Conservation (phyloP, 2,329 filamentous ascomycete genomes). For the Gyromitra esculenta region DNA sequence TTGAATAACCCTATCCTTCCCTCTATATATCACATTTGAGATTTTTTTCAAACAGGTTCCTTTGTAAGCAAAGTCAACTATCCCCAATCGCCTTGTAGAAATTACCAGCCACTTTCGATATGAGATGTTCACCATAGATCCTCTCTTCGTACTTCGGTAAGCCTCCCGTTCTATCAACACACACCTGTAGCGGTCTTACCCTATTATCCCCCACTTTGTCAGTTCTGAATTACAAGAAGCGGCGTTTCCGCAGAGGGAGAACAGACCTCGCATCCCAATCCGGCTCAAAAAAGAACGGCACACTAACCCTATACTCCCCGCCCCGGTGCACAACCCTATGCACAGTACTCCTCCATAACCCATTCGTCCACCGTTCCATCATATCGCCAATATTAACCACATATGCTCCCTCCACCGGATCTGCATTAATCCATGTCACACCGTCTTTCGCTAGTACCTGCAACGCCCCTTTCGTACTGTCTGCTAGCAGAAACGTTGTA, state of each 20-base stretch:
- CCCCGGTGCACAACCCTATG: slow-evolving; percentile 64
- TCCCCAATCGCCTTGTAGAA: slow-evolving; percentile 58
- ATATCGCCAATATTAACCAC: slow-evolving; percentile 66
- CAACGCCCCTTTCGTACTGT: slow-evolving; percentile 62
- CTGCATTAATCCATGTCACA: slow-evolving; percentile 62
- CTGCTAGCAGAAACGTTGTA: slow-evolving; percentile 63
- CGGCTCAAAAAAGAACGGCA: slow-evolving; percentile 66
- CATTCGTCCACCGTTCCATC: slow-evolving; percentile 61
- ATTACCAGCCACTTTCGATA: slow-evolving; percentile 62
- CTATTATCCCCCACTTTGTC: slow-evolving; percentile 9
- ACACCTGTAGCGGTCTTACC: slow-evolving; percentile 61
- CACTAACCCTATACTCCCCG: slow-evolving; percentile 60
- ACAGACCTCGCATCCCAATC: slow-evolving; percentile 60
- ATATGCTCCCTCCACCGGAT: slow-evolving; percentile 63
- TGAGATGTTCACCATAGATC: slow-evolving; percentile 62
- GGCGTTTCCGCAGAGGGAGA: not conserved
- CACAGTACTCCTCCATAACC: slow-evolving; percentile 59
- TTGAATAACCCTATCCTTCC: not conserved
- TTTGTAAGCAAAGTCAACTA: not conserved
- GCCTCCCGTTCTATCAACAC: slow-evolving; percentile 60
- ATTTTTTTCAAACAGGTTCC: not conserved
- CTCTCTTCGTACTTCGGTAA: slow-evolving; percentile 58
- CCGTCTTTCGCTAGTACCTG: slow-evolving; percentile 62
- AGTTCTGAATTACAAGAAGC: not conserved
- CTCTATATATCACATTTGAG: not conserved